Evolutionary conservation across 116 monocot species (phyloP).

Genomic region (Iris pallida): DNA sequence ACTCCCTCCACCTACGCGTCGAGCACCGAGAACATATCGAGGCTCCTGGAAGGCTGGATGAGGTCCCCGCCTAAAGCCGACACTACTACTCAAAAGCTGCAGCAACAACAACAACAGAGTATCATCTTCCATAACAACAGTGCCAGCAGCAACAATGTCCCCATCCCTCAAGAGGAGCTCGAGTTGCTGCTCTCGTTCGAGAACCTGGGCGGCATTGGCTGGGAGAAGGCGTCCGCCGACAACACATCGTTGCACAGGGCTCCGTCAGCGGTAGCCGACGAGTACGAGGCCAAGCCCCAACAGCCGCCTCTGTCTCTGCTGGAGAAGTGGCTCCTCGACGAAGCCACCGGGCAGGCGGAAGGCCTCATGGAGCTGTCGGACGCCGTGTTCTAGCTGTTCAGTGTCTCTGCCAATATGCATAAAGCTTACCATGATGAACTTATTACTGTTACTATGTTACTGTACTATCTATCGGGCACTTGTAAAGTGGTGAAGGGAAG

Average conservation of each 20-base stretch:
- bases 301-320: slow-evolving; percentile 38
- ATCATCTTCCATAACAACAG: neutral
- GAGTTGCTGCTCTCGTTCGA: slow-evolving; percentile 29
- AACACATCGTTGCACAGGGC: slow-evolving; percentile 3
- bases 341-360: slow-evolving; percentile 35
- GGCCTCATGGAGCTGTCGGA: slow-evolving; percentile 29
- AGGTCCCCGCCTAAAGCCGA: slow-evolving; percentile 10
- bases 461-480: neutral
- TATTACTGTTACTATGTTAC: slow-evolving; percentile 1
- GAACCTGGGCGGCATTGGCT: slow-evolving; percentile 1
- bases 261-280: neutral
- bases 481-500: neutral
- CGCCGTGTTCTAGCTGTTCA: neutral
- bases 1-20: slow-evolving; percentile 50
- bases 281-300: neutral
- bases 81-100: neutral
- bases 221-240: slow-evolving; percentile 14
- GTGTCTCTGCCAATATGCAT: neutral
- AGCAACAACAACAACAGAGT: too few relatives aligned
- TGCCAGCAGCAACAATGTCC: neutral
- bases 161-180: slow-evolving; percentile 14
- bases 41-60: slow-evolving; percentile 68
- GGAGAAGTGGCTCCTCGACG: slow-evolving; percentile 80
- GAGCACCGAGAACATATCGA: slow-evolving; percentile 78
- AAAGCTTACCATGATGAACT: neutral